Evolutionary conservation across 1,139 yeast species (phyloP), one percentile per base, ranked within the genome.

Genomic region (Suhomyces bokatorum): DNA sequence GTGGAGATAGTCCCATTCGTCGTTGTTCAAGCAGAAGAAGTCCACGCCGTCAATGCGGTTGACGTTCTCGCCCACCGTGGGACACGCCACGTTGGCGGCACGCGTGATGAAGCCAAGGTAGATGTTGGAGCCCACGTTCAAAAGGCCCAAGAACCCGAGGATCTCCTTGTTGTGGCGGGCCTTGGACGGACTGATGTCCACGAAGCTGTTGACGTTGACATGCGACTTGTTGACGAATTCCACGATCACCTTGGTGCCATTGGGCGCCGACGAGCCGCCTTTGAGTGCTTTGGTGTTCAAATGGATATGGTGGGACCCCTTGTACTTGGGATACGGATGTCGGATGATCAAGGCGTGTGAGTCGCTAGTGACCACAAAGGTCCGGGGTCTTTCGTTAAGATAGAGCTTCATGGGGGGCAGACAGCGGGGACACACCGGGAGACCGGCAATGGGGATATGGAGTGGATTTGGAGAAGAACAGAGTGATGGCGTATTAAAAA

Each of bases 101-200:
- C 74, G 70, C 3, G 85, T 77, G 32, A 86, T 75, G 39, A 85
- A 76, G 1, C 84, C 84, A 20, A 84, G 60, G 54, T 74, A 84
- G 7, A 80, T 69, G 40, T 73, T 70, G 5, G 78, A 78, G 51
- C 83, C 81, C 17, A 83, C 62, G 31, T 74, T 68, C 22, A 83
- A 65, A 24, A 85, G 61, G 1, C 95, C 95, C 31, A 85, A 60
- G 33, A 85, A 72, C 2, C 87, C 91, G 48, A 70, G 62, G 37
- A 81, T 68, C 37, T 65, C 64, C 37, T 65, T 60, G 34, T 56
- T 58, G 32, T 53, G 57, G 11, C 58, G 50, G 17, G 60, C 40
- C 42, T 55, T 58, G 32, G 55, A 56, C 1, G 70, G 67, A 3
- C 76, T 67, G 8, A 79, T 59, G 44, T 77, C 81, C 32, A 62